A percentile compares a stretch with the other conserved stretches of the same genome.
phyloP scores from a whole-genome alignment of 164 flowering plant species.

The Houttuynia cordata region DNA sequence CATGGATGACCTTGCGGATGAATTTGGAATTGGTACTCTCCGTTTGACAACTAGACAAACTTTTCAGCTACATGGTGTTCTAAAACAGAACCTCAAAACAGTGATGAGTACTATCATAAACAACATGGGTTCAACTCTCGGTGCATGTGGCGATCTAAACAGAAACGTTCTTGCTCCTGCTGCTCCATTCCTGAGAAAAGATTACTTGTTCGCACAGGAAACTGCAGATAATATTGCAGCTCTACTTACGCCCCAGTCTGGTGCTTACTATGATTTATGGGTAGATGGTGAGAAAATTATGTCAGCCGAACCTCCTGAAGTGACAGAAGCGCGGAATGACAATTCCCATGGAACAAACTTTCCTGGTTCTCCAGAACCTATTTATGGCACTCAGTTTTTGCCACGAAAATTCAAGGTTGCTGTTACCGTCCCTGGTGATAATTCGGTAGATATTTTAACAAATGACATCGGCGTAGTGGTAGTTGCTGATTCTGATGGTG shows the following conservation, averaged over 20 bases:
- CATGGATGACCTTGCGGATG: slow-evolving; percentile 93
- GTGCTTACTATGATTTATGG: slow-evolving; percentile 96
- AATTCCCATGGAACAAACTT: slow-evolving; percentile 96
- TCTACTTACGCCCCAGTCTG: slow-evolving; percentile 88
- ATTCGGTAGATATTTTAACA: slow-evolving; percentile 91
- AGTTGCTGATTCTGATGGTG: slow-evolving; percentile 70
- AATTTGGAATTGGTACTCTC: slow-evolving; percentile 93
- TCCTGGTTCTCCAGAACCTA: slow-evolving; percentile 90
- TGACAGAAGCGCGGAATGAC: slow-evolving; percentile 80
- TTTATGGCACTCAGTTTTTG: slow-evolving; percentile 93
- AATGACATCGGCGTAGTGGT: slow-evolving; percentile 97
- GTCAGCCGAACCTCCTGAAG: slow-evolving; percentile 92
- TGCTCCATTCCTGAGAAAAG: slow-evolving; percentile 77
- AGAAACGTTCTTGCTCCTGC: slow-evolving; percentile 99
- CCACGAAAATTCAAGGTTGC: slow-evolving; percentile 98
- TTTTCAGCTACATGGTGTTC: slow-evolving; percentile 95
- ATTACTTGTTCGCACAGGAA: slow-evolving; percentile 80
- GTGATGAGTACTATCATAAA: slow-evolving; percentile 82
- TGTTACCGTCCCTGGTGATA: slow-evolving; percentile 86
- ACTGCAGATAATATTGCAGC: slow-evolving; percentile 97
- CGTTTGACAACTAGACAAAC: slow-evolving; percentile 96
- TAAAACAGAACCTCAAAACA: slow-evolving; percentile 84
- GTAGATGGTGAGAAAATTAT: slow-evolving; percentile 87
- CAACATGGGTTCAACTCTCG: slow-evolving; percentile 94
- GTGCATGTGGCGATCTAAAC: slow-evolving; percentile 98